Evolutionary conservation across 1,284 basidiomycete genomes (phyloP).

Genomic region (Ustilago xerochloae): DNA sequence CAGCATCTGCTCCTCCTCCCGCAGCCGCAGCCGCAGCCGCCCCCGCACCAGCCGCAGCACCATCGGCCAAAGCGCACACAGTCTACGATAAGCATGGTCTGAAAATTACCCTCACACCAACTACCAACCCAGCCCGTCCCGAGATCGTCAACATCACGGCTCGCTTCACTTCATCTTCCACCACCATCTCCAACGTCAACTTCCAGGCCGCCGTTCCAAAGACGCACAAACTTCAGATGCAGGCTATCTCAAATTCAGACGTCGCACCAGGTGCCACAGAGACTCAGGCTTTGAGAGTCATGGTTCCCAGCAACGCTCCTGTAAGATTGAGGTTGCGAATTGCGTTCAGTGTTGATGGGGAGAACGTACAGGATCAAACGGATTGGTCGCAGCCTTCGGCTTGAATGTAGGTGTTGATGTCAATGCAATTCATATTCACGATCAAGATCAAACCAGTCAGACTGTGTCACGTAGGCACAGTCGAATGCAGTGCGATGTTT

Average conservation of each 20-base stretch:
- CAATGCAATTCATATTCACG: neutral
- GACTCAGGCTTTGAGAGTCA: conserved; percentile 93
- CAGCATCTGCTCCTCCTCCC: conserved; percentile 75
- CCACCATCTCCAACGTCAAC: conserved; percentile 74
- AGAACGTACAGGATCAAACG: conserved; percentile 86
- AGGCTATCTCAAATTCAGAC: conserved; percentile 89
- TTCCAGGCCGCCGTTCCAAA: conserved; percentile 99
- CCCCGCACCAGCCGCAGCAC: conserved; percentile 64
- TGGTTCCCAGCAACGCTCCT: conserved; percentile 83
- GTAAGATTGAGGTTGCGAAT: conserved; percentile 87
- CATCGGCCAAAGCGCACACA: conserved; percentile 74
- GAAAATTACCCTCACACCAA: conserved; percentile 87
- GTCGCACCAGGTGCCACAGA: conserved; percentile 82
- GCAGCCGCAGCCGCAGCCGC: conserved; percentile 70
- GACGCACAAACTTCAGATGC: conserved; percentile 97
- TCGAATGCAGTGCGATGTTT: too few relatives aligned
- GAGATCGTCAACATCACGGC: conserved; percentile 91
- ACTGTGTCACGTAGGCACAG: too few relatives aligned
- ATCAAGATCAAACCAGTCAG: too few relatives aligned
- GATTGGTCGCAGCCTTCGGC: conserved; percentile 73
- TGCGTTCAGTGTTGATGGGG: conserved; percentile 75
- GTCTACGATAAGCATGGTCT: conserved; percentile 93
- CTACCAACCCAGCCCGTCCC: conserved; percentile 79
- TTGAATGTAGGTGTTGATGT: neutral
- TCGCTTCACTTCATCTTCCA: conserved; percentile 79